These are phyloP conservation scores for Camelina hispida DNA, from an alignment of 345 rosid genomes.

Conservation along the genomic window DNA sequence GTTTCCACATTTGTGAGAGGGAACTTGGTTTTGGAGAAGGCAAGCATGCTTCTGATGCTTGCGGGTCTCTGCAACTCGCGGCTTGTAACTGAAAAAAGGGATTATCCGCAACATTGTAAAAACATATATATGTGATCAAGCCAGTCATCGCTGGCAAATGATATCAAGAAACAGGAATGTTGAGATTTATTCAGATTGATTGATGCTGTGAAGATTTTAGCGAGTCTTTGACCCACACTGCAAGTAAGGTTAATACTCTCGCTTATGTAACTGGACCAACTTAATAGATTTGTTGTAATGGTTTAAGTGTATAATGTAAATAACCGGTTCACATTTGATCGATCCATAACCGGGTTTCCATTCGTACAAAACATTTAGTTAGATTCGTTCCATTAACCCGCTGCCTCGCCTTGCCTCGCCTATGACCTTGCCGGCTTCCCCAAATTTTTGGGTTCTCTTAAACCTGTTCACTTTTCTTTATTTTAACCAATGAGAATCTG, in stretches of 20 bases:
- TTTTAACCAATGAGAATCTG: too few species aligned
- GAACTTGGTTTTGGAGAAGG: conserved; percentile 80
- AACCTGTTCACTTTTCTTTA: too few species aligned
- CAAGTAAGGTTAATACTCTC: too few species aligned
- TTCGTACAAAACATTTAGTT: too few species aligned
- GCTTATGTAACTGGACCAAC: too few species aligned
- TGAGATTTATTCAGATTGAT: conserved; percentile 18
- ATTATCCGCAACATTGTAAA: too few species aligned
- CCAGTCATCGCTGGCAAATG: too few species aligned
- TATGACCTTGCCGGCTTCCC: too few species aligned
- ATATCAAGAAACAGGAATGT: not conserved
- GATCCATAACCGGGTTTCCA: not conserved
- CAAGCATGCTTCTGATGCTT: conserved; percentile 78
- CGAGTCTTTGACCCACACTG: not conserved
- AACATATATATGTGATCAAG: conserved; percentile 5
- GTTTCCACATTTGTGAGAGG: conserved; percentile 86
- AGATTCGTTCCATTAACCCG: too few species aligned
- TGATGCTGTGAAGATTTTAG: too few species aligned
- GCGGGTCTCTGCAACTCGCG: conserved; percentile 74
- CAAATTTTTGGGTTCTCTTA: too few species aligned
- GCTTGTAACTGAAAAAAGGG: conserved; percentile 32
- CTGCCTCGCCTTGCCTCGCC: too few species aligned
- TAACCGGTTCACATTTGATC: not conserved
- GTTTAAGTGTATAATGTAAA: not conserved
- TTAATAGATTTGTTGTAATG: not conserved